These are phyloP conservation scores for Cylindrotheca fusiformis DNA, from an alignment of 108 stramenopile genomes.

Conservation along the genomic window DNA sequence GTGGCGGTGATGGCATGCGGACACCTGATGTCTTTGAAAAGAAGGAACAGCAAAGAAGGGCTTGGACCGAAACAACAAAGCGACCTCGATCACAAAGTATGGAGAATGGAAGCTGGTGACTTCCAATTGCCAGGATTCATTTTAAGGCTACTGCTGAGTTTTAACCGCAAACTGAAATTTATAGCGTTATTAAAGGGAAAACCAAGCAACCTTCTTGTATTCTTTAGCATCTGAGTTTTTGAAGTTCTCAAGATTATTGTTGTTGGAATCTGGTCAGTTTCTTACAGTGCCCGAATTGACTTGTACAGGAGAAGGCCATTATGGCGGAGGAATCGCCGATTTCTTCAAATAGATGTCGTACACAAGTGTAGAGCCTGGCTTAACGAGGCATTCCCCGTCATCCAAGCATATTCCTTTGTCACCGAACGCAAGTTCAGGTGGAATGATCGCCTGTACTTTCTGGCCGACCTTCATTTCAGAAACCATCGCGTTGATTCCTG, in stretches of 20 bases:
- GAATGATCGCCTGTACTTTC: constrained; percentile 88
- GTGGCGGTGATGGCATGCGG: constrained; percentile 2
- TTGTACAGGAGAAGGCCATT: constrained; percentile 12
- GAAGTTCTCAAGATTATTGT: too few relatives aligned
- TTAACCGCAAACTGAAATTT: too few relatives aligned
- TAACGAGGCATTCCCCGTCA: constrained; percentile 79
- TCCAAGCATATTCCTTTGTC: constrained; percentile 85
- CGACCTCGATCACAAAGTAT: constrained; percentile 46
- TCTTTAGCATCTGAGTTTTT: too few relatives aligned
- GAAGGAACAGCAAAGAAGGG: constrained; percentile 22
- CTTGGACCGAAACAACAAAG: constrained; percentile 44
- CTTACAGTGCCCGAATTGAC: background rate
- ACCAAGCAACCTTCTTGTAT: too few relatives aligned
- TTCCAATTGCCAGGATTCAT: too few relatives aligned
- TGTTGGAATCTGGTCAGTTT: too few relatives aligned
- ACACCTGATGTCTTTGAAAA: constrained; percentile 15
- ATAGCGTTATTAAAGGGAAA: too few relatives aligned
- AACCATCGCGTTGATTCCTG: constrained; percentile 79
- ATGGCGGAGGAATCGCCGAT: constrained; percentile 82
- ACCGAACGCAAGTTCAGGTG: constrained; percentile 72
- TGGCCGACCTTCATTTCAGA: constrained; percentile 73
- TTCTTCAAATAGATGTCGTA: constrained; percentile 81
- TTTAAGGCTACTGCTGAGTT: too few relatives aligned
- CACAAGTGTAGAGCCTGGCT: constrained; percentile 80
- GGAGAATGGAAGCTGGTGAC: constrained; percentile 64